phyloP scores from a whole-genome alignment of 2,329 filamentous ascomycete genomes.

The Calonectria fujianensis region DNA sequence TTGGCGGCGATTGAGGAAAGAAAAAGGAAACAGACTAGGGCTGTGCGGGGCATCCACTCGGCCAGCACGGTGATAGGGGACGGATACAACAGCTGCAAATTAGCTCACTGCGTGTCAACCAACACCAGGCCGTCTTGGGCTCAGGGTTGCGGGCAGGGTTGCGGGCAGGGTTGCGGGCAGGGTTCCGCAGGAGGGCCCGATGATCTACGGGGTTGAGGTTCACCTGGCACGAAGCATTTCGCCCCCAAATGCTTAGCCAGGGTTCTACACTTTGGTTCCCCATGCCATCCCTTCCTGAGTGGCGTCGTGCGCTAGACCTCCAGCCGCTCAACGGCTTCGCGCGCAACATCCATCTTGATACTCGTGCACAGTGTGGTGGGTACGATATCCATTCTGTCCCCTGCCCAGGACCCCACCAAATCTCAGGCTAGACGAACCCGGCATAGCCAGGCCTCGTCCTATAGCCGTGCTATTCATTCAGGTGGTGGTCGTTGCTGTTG shows the following conservation, averaged over 20 bases:
- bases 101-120: slow-evolving; percentile 10
- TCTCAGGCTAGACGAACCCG: slow-evolving; percentile 12
- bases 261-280: slow-evolving; percentile 4
- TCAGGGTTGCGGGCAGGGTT: background rate
- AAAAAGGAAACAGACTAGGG: background rate
- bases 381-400: background rate
- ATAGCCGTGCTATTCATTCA: slow-evolving; percentile 7
- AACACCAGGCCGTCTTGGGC: background rate
- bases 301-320: slow-evolving; percentile 18
- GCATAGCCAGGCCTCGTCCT: slow-evolving; percentile 5
- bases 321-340: slow-evolving; percentile 23
- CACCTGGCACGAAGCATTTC: slow-evolving; percentile 6
- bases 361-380: slow-evolving; percentile 11
- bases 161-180: background rate
- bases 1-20: slow-evolving; percentile 8
- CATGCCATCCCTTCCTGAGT: slow-evolving; percentile 5
- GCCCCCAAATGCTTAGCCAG: slow-evolving; percentile 9
- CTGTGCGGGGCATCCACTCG: background rate
- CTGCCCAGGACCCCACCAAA: slow-evolving; percentile 5
- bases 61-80: background rate
- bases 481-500: background rate
- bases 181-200: slow-evolving; percentile 6
- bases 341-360: slow-evolving; percentile 24
- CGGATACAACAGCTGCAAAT: slow-evolving; percentile 2
- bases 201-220: slow-evolving; percentile 7